Conservation (phyloP, 106 monocot species). For the Dioscorea alata region DNA sequence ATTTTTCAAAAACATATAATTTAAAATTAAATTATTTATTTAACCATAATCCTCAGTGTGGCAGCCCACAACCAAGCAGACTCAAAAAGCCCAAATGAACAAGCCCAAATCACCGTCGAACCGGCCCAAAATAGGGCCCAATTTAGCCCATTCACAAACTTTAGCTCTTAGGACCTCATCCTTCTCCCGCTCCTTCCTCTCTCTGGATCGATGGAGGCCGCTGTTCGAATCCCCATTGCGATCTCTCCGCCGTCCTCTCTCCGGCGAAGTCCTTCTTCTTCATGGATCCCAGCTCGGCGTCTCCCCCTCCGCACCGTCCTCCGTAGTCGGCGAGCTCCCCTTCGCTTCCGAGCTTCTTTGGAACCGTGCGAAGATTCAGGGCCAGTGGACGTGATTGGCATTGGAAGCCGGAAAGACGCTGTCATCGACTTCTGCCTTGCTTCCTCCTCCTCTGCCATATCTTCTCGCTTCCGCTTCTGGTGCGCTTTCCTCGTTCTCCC, state of each 20-base stretch:
- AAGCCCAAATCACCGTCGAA: too few species aligned
- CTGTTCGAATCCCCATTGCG: background rate
- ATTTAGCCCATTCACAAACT: too few species aligned
- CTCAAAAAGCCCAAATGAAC: too few species aligned
- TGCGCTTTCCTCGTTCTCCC: slow-evolving; percentile 3
- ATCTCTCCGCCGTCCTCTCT: background rate
- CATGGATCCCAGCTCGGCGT: background rate
- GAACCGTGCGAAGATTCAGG: slow-evolving; percentile 3
- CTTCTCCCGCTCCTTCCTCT: background rate
- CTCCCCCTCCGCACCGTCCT: background rate
- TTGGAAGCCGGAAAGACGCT: slow-evolving; percentile 83
- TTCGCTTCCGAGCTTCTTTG: slow-evolving; percentile 1
- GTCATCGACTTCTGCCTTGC: slow-evolving; percentile 74
- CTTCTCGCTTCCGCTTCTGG: slow-evolving; percentile 74
- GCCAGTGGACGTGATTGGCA: slow-evolving; percentile 67
- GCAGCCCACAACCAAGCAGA: too few species aligned
- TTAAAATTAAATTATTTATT: too few species aligned
- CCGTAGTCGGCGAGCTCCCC: background rate
- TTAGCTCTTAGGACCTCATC: too few species aligned
- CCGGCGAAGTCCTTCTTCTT: background rate
- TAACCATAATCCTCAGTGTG: too few species aligned
- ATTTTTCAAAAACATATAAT: too few species aligned
- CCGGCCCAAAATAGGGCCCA: too few species aligned
- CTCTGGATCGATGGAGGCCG: background rate
- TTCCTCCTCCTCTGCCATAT: slow-evolving; percentile 10